Conservation (phyloP, 306 rosid genomes). For the Vachellia pachyceras region DNA sequence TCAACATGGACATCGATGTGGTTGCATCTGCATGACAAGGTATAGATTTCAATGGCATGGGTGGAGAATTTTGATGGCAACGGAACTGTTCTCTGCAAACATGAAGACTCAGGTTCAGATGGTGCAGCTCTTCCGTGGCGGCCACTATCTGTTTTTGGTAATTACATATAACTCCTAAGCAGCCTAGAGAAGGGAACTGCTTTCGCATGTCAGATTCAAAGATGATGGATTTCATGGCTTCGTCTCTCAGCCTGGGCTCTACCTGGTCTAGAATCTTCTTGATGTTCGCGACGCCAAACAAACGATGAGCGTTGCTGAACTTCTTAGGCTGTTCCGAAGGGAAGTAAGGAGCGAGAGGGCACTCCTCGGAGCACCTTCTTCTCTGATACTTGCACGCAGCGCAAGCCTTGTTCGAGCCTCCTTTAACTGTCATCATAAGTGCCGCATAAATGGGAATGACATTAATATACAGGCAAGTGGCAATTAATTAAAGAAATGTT, state of each 20-base stretch:
- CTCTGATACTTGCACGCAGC: constrained; percentile 76
- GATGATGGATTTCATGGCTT: constrained; percentile 66
- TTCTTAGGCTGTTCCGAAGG: constrained; percentile 55
- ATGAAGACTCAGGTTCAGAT: background rate
- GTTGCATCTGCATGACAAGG: background rate
- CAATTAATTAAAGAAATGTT: background rate
- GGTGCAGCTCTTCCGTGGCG: constrained; percentile 17
- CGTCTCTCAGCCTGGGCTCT: constrained; percentile 16
- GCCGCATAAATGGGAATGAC: too few species aligned
- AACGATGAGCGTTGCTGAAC: constrained; percentile 64
- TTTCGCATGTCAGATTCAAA: constrained; percentile 61
- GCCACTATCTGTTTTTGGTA: background rate
- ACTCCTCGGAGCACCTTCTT: constrained; percentile 53
- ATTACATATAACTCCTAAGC: constrained; percentile 34
- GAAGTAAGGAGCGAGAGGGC: constrained; percentile 58
- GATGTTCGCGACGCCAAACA: constrained; percentile 66
- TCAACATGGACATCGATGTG: background rate
- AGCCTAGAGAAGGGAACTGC: constrained; percentile 46
- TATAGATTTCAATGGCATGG: background rate
- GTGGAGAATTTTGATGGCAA: background rate
- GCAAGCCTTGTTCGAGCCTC: constrained; percentile 70
- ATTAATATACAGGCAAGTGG: background rate
- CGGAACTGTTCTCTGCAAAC: constrained; percentile 23
- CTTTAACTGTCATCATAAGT: constrained; percentile 50
- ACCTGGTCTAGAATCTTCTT: constrained; percentile 40